phyloP scores from a whole-genome alignment of 192 early-diverging fungal genomes.

The Diversispora eburnea region DNA sequence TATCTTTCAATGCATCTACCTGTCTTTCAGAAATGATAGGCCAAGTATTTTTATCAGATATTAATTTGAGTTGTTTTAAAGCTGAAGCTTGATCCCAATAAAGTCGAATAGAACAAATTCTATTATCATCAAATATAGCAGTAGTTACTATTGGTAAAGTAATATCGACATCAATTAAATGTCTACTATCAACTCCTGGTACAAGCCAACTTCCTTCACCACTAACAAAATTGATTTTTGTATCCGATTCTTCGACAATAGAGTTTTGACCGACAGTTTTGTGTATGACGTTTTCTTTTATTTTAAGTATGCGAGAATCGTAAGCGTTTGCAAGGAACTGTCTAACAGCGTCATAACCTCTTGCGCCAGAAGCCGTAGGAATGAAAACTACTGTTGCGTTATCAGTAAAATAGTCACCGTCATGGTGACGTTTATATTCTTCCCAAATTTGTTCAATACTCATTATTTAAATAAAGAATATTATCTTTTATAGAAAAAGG shows the following conservation, averaged over 20 bases:
- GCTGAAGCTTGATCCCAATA: slow-evolving; percentile 31
- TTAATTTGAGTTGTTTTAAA: slow-evolving; percentile 27
- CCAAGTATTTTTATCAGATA: slow-evolving; percentile 32
- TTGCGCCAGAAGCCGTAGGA: slow-evolving; percentile 23
- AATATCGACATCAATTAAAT: slow-evolving; percentile 36
- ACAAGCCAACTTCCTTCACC: slow-evolving; percentile 40
- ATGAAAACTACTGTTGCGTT: slow-evolving; percentile 20
- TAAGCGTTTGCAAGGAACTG: slow-evolving; percentile 19
- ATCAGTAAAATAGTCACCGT: slow-evolving; percentile 28
- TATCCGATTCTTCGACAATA: slow-evolving; percentile 43
- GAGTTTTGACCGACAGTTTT: slow-evolving; percentile 38
- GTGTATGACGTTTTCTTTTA: slow-evolving; percentile 38
- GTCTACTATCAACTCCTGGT: slow-evolving; percentile 39
- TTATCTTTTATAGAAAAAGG: too few species aligned
- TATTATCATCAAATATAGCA: slow-evolving; percentile 11
- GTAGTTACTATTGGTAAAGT: slow-evolving; percentile 35
- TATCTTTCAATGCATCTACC: slow-evolving; percentile 34
- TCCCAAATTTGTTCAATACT: slow-evolving; percentile 20
- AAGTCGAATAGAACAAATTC: slow-evolving; percentile 25
- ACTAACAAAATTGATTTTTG: slow-evolving; percentile 42
- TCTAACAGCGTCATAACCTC: slow-evolving; percentile 26
- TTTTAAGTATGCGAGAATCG: slow-evolving; percentile 17
- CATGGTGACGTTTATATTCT: slow-evolving; percentile 19
- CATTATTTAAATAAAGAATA: background rate
- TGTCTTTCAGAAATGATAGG: slow-evolving; percentile 41